These are phyloP conservation scores for Pleurotus djamor DNA, from an alignment of 768 basidiomycete species.

Conservation along the genomic window DNA sequence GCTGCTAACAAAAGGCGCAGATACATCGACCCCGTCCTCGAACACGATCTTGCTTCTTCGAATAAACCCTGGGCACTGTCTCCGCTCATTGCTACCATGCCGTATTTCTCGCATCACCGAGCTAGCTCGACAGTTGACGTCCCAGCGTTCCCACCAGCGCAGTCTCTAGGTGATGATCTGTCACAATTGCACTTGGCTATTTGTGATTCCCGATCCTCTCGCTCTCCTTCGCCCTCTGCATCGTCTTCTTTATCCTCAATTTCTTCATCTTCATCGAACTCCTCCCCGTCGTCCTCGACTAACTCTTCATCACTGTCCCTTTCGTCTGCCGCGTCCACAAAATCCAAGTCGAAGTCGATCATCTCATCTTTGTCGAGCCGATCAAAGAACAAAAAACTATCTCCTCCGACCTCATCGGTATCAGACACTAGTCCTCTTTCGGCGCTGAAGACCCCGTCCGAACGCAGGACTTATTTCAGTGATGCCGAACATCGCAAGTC, in stretches of 20 bases:
- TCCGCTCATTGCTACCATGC: conserved; percentile 81
- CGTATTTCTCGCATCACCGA: conserved; percentile 60
- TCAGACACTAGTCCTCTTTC: conserved; percentile 11
- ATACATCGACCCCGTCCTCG: conserved; percentile 84
- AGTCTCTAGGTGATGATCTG: conserved; percentile 54
- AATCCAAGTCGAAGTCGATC: conserved; percentile 10
- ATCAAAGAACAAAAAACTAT: conserved; percentile 10
- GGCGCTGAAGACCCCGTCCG: conserved; percentile 29
- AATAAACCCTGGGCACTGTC: conserved; percentile 91
- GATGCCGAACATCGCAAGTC: conserved; percentile 50
- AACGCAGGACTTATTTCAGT: conserved; percentile 68
- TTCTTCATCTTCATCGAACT: background rate
- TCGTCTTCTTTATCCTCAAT: conserved; percentile 14
- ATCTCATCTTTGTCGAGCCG: conserved; percentile 24
- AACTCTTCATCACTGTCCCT: conserved; percentile 24
- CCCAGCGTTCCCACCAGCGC: conserved; percentile 45
- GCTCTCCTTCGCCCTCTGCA: conserved; percentile 21
- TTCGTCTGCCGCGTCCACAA: conserved; percentile 20
- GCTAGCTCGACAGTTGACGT: conserved; percentile 9
- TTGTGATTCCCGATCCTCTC: background rate
- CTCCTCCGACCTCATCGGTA: background rate
- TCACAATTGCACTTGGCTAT: conserved; percentile 46
- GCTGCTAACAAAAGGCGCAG: conserved; percentile 29
- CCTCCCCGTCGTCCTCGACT: conserved; percentile 23
- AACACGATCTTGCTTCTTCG: conserved; percentile 74